These are phyloP conservation scores for Boletus vermiculosoides DNA, from an alignment of 768 basidiomycete genomes.

Conservation along the genomic window DNA sequence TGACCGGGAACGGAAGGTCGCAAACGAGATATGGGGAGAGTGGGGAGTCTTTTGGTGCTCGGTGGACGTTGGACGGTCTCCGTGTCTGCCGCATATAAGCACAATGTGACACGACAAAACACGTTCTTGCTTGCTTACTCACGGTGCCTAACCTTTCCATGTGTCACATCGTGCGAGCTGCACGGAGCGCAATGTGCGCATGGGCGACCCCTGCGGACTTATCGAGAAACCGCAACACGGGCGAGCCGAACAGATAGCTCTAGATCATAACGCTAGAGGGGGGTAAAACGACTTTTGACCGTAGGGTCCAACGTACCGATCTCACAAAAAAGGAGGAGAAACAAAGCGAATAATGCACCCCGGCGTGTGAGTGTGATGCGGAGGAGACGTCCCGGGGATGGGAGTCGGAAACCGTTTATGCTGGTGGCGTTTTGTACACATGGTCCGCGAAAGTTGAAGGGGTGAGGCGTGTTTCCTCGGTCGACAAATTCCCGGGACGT, in stretches of 20 bases:
- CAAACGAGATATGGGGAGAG: background rate
- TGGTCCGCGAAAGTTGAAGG: too few relatives aligned
- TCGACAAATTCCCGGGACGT: too few relatives aligned
- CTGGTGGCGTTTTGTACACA: too few relatives aligned
- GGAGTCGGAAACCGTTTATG: background rate
- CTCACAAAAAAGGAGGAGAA: background rate
- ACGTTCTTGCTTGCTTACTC: background rate
- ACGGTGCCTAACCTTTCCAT: background rate
- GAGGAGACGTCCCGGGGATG: background rate
- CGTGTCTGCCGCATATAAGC: background rate
- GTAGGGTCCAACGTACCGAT: background rate
- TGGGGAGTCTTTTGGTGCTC: background rate
- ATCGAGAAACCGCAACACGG: too few relatives aligned
- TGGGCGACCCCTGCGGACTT: background rate
- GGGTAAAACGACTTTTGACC: background rate
- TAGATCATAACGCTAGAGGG: too few relatives aligned
- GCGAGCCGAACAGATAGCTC: too few relatives aligned
- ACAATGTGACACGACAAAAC: background rate
- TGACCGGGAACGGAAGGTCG: background rate
- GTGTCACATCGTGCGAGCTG: background rate
- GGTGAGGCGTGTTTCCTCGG: too few relatives aligned
- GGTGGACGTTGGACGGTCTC: background rate
- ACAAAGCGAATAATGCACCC: background rate
- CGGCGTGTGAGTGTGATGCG: constrained; percentile 6
- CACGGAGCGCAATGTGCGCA: background rate